phyloP scores from a whole-genome alignment of 1,284 basidiomycete species.

The Pyrrhoderma noxium region DNA sequence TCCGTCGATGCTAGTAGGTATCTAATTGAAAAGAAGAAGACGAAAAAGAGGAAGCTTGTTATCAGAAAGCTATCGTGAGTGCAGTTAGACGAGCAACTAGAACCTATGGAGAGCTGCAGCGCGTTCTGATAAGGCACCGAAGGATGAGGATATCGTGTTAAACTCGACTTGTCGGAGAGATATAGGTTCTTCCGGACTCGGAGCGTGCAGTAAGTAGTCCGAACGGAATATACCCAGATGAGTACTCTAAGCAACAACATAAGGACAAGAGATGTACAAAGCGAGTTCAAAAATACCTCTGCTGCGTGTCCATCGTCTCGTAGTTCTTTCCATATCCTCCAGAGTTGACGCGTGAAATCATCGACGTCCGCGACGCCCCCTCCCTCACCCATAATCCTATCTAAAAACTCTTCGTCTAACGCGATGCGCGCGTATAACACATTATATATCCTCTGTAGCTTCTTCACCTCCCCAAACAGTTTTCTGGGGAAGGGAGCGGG shows the following conservation, averaged over 20 bases:
- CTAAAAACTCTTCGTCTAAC: conserved; percentile 73
- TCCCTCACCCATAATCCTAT: conserved; percentile 77
- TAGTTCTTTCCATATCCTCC: conserved; percentile 77
- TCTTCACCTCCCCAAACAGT: conserved; percentile 62
- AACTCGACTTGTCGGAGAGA: conserved; percentile 94
- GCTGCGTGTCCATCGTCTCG: conserved; percentile 52
- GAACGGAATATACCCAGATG: conserved; percentile 94
- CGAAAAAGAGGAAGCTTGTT: background rate
- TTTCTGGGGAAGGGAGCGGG: conserved; percentile 80
- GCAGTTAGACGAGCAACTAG: background rate
- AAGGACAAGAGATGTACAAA: conserved; percentile 25
- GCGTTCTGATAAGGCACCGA: conserved; percentile 76
- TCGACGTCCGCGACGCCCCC: conserved; percentile 80
- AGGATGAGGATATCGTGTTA: conserved; percentile 93
- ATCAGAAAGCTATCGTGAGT: background rate
- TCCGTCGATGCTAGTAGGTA: conserved; percentile 59
- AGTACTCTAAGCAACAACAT: conserved; percentile 45
- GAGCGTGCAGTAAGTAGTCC: conserved; percentile 85
- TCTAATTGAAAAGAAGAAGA: conserved; percentile 36
- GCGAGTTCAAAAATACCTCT: conserved; percentile 32
- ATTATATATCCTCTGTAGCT: conserved; percentile 78
- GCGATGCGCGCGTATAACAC: conserved; percentile 81
- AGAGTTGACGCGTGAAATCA: conserved; percentile 79
- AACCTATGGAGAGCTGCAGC: conserved; percentile 76
- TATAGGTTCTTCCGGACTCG: conserved; percentile 28